Conservation (phyloP, 2,329 filamentous ascomycete genomes). For the Sarocladium strictum region DNA sequence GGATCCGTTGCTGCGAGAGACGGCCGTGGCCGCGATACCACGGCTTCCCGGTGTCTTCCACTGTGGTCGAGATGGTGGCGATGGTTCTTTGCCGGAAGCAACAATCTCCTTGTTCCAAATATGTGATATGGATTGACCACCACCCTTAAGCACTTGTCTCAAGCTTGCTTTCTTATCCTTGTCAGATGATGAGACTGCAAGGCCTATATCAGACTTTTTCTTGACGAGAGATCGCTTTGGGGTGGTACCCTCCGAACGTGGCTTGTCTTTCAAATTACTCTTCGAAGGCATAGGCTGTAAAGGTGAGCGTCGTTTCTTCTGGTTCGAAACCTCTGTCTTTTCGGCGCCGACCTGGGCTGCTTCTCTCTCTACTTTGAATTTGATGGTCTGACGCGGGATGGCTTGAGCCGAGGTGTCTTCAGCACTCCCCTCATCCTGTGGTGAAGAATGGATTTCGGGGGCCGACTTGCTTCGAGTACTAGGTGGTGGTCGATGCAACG, state of each 20-base stretch:
- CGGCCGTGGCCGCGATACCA: slow-evolving; percentile 8
- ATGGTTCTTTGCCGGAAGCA: slow-evolving; percentile 15
- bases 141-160: slow-evolving; percentile 46
- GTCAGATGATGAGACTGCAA: not conserved
- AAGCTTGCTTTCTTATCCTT: slow-evolving; percentile 41
- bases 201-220: slow-evolving; percentile 17
- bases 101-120: slow-evolving; percentile 43
- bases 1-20: not conserved
- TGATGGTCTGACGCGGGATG: not conserved
- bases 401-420: not conserved
- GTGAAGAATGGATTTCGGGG: not conserved
- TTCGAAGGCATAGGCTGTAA: slow-evolving; percentile 12
- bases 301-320: slow-evolving; percentile 39
- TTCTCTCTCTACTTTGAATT: not conserved
- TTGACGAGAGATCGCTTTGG: slow-evolving; percentile 19
- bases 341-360: not conserved
- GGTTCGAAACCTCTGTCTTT: slow-evolving; percentile 29
- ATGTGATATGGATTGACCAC: slow-evolving; percentile 39
- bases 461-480: not conserved
- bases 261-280: not conserved
- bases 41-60: slow-evolving; percentile 16
- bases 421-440: not conserved
- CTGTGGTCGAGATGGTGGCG: slow-evolving; percentile 18
- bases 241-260: slow-evolving; percentile 16
- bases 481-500: not conserved